phyloP scores from a whole-genome alignment of 2,329 filamentous ascomycete species.

The Aspergillus phoenicis region DNA sequence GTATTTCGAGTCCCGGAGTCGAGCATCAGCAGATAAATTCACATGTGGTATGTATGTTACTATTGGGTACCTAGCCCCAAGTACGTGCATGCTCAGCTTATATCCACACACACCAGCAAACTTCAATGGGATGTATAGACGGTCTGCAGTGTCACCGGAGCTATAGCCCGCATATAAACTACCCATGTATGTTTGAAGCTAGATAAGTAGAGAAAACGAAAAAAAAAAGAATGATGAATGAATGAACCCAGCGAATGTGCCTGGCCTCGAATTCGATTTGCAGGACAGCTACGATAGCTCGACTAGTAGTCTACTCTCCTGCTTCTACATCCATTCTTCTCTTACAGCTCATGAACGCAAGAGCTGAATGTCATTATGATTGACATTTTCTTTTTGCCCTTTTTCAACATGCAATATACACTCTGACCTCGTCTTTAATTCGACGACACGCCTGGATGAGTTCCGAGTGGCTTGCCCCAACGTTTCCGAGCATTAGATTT shows the following conservation, averaged over 20 bases:
- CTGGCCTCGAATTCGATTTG: not conserved
- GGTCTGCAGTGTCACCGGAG: conserved; percentile 10
- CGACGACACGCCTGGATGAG: not conserved
- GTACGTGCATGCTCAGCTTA: not conserved
- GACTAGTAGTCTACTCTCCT: not conserved
- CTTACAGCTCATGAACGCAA: not conserved
- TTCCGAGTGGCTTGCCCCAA: not conserved
- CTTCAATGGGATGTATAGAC: conserved; percentile 10
- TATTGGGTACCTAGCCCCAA: conserved; percentile 3
- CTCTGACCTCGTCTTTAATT: not conserved
- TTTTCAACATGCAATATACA: not conserved
- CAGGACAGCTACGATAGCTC: not conserved
- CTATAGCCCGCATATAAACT: not conserved
- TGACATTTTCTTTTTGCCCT: not conserved
- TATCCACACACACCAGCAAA: conserved; percentile 2
- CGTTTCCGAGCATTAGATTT: not conserved
- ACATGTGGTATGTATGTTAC: not conserved
- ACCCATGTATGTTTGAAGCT: not conserved
- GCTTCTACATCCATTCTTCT: not conserved
- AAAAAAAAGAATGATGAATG: not conserved
- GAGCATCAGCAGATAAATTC: not conserved
- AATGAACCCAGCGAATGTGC: not conserved
- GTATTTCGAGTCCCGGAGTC: conserved; percentile 2
- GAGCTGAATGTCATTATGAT: not conserved
- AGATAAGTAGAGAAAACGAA: not conserved